Evolutionary conservation across 306 rosid genomes (phyloP).

Genomic region (Luffa aegyptiaca): DNA sequence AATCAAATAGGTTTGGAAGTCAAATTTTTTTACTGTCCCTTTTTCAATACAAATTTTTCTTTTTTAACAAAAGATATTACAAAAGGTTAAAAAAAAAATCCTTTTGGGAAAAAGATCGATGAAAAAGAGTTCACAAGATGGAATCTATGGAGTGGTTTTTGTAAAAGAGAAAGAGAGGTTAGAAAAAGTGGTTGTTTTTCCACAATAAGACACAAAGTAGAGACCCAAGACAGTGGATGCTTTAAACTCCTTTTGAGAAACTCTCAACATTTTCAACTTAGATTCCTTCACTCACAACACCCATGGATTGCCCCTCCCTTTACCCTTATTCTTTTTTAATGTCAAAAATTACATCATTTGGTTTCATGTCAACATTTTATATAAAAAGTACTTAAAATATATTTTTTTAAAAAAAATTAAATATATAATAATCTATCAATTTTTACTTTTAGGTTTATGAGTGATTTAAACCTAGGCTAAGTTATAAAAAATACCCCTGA

Average conservation of each 20-base stretch:
- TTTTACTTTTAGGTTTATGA: no score
- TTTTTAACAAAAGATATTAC: neutral
- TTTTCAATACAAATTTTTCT: neutral
- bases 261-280: neutral
- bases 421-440: no score
- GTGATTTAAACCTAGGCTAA: no score
- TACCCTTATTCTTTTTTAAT: neutral
- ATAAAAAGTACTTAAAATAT: no score
- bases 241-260: slow-evolving; percentile 7
- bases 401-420: no score
- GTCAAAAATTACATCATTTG: neutral
- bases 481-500: no score
- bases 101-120: neutral
- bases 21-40: neutral
- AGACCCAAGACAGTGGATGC: slow-evolving; percentile 6
- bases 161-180: slow-evolving; percentile 4
- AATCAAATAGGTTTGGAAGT: neutral
- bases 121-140: neutral
- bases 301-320: neutral
- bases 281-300: neutral
- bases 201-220: neutral
- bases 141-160: neutral
- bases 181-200: neutral
- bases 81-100: neutral
- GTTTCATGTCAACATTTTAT: neutral